Evolutionary conservation across 805 yeast species (phyloP).

Genomic region (Kluyveromyces starmeri): DNA sequence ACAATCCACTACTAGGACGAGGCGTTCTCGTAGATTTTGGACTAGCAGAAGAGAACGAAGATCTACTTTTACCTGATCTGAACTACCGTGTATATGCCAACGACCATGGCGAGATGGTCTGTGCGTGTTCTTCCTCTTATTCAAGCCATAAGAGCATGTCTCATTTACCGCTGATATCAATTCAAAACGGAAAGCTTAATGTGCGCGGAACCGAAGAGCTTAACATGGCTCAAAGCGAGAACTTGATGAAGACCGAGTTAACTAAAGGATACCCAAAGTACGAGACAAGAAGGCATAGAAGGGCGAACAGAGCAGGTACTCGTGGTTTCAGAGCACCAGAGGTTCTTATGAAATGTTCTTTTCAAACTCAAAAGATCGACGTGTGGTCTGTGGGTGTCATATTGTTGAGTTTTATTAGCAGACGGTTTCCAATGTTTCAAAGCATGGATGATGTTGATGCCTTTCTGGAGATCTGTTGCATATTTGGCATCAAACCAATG

Average conservation of each 20-base stretch:
- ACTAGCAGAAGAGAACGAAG: slow-evolving; percentile 57
- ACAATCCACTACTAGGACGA: slow-evolving; percentile 53
- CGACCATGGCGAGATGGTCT: slow-evolving; percentile 3
- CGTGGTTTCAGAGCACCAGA: slow-evolving; percentile 94
- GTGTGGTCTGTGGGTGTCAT: slow-evolving; percentile 93
- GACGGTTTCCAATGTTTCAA: slow-evolving; percentile 88
- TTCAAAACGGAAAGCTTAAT: slow-evolving; percentile 27
- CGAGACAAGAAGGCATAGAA: slow-evolving; percentile 77
- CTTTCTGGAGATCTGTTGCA: slow-evolving; percentile 66
- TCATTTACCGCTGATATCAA: slow-evolving; percentile 20
- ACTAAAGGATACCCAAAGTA: slow-evolving; percentile 74
- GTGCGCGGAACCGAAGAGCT: slow-evolving; percentile 15
- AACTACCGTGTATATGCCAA: slow-evolving; percentile 8
- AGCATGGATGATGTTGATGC: slow-evolving; percentile 94
- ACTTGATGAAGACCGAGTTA: slow-evolving; percentile 17
- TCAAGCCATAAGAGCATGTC: slow-evolving; percentile 1
- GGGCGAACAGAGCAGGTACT: slow-evolving; percentile 97
- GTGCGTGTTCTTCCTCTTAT: slow-evolving; percentile 2
- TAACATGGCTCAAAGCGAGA: slow-evolving; percentile 3
- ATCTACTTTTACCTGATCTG: slow-evolving; percentile 8
- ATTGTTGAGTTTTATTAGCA: slow-evolving; percentile 61
- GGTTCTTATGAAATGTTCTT: slow-evolving; percentile 75
- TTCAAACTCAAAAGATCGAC: slow-evolving; percentile 75
- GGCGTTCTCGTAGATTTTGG: slow-evolving; percentile 93
- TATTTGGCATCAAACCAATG: slow-evolving; percentile 71